Percentiles rank a stretch among this genome's conserved stretches.
Conservation (phyloP, 2,329 filamentous ascomycete species). For the Paramyrothecium sp. region DNA sequence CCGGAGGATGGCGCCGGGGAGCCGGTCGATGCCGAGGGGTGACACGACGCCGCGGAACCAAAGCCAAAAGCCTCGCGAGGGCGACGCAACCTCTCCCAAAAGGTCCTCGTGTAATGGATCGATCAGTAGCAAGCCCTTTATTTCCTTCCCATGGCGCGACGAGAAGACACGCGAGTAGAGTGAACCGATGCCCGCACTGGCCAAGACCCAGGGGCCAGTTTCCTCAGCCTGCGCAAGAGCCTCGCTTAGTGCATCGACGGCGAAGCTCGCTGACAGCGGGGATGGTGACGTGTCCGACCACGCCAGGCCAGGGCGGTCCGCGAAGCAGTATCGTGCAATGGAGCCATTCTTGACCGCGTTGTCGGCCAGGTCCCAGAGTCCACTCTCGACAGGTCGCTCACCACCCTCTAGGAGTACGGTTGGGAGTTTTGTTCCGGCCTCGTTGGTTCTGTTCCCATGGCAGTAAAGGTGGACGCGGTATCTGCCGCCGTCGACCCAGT, state of each 20-base stretch:
- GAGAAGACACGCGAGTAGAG: slow-evolving; percentile 92
- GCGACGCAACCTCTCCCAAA: slow-evolving; percentile 63
- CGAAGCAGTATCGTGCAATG: slow-evolving; percentile 90
- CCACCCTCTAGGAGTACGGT: slow-evolving; percentile 87
- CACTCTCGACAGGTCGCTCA: slow-evolving; percentile 74
- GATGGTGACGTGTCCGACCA: slow-evolving; percentile 92
- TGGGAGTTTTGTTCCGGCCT: slow-evolving; percentile 54
- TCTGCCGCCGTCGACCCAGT: slow-evolving; percentile 79
- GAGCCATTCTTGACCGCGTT: slow-evolving; percentile 74
- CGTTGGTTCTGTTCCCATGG: slow-evolving; percentile 63
- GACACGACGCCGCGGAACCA: slow-evolving; percentile 86
- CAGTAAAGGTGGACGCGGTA: slow-evolving; percentile 88
- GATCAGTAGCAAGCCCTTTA: slow-evolving; percentile 79
- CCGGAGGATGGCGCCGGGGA: slow-evolving; percentile 77
- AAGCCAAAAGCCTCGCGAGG: slow-evolving; percentile 75
- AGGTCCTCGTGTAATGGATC: slow-evolving; percentile 89
- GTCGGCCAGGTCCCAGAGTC: slow-evolving; percentile 78
- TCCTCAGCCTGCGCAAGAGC: slow-evolving; percentile 79
- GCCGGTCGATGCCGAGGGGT: slow-evolving; percentile 79
- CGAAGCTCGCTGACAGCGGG: slow-evolving; percentile 89
- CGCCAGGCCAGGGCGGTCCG: slow-evolving; percentile 85
- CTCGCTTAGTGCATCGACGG: slow-evolving; percentile 85
- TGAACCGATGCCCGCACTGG: slow-evolving; percentile 82
- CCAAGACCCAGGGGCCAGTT: slow-evolving; percentile 83
- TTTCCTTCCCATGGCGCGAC: slow-evolving; percentile 71